A percentile compares a stretch with the other conserved stretches of the same genome.
Conservation (phyloP, 495 filamentous ascomycete genomes). For the Wilcoxina mikolae region DNA sequence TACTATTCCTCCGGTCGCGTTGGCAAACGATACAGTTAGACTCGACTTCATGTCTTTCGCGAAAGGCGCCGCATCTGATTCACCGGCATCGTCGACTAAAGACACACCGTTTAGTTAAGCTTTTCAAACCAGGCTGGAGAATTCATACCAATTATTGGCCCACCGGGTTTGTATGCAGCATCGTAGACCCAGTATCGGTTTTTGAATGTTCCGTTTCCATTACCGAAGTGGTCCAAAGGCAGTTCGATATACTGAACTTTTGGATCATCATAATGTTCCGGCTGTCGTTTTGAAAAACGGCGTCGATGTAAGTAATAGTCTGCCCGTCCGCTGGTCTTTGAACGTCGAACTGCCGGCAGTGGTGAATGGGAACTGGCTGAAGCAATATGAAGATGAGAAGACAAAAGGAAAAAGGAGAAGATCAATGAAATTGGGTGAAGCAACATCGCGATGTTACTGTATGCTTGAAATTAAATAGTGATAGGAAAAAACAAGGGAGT, state of each 20-base stretch:
- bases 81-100: conserved; percentile 38
- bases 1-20: conserved; percentile 7
- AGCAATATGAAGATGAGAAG: too few relatives aligned
- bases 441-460: too few relatives aligned
- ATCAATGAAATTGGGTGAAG: too few relatives aligned
- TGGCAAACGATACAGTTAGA: not conserved
- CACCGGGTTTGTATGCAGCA: conserved; percentile 35
- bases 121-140: not conserved
- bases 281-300: too few relatives aligned
- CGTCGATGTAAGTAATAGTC: too few relatives aligned
- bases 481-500: too few relatives aligned
- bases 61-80: conserved; percentile 28
- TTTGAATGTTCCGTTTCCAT: conserved; percentile 34
- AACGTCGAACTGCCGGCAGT: too few relatives aligned
- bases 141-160: conserved; percentile 33
- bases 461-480: too few relatives aligned
- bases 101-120: not conserved
- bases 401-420: too few relatives aligned
- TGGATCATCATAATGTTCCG: too few relatives aligned
- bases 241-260: conserved; percentile 15
- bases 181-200: conserved; percentile 44
- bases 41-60: not conserved
- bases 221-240: conserved; percentile 36
- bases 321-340: too few relatives aligned
- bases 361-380: too few relatives aligned